These are phyloP conservation scores for Hygrophorus russula DNA, from an alignment of 768 basidiomycete genomes.

Conservation along the genomic window DNA sequence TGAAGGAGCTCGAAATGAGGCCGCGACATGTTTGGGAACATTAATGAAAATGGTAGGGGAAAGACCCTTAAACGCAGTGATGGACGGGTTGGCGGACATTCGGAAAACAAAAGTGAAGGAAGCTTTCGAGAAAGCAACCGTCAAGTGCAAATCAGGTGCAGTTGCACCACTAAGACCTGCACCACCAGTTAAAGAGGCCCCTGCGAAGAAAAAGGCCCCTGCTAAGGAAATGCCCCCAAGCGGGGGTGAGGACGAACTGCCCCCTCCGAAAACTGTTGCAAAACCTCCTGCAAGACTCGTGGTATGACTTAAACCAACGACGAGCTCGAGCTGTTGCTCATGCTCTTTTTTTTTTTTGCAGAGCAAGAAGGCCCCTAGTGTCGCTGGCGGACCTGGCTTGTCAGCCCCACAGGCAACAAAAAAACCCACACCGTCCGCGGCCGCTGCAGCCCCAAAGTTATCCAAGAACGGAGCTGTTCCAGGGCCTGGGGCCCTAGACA, in stretches of 20 bases:
- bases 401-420: slow-evolving; percentile 21
- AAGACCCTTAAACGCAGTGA: slow-evolving; percentile 72
- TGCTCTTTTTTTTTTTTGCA: slow-evolving; percentile 19
- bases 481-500: slow-evolving; percentile 48
- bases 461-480: slow-evolving; percentile 25
- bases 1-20: slow-evolving; percentile 82
- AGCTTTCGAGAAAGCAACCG: slow-evolving; percentile 83
- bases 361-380: slow-evolving; percentile 36
- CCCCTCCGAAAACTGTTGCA: slow-evolving; percentile 31
- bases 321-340: slow-evolving; percentile 3
- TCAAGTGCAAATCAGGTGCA: slow-evolving; percentile 71
- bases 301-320: slow-evolving; percentile 18
- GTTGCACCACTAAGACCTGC: slow-evolving; percentile 36
- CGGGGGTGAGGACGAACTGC: slow-evolving; percentile 22
- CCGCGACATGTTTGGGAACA: slow-evolving; percentile 79
- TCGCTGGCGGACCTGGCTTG: slow-evolving; percentile 18
- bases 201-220: slow-evolving; percentile 19
- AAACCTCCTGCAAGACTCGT: slow-evolving; percentile 41
- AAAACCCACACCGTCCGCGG: slow-evolving; percentile 28
- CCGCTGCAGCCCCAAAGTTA: slow-evolving; percentile 34
- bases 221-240: slow-evolving; percentile 11
- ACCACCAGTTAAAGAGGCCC: slow-evolving; percentile 15
- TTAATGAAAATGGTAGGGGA: slow-evolving; percentile 98
- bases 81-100: slow-evolving; percentile 80
- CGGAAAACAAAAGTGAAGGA: slow-evolving; percentile 91